phyloP scores from a whole-genome alignment of 2,329 filamentous ascomycete species.

The Phialemonium atrogriseum region DNA sequence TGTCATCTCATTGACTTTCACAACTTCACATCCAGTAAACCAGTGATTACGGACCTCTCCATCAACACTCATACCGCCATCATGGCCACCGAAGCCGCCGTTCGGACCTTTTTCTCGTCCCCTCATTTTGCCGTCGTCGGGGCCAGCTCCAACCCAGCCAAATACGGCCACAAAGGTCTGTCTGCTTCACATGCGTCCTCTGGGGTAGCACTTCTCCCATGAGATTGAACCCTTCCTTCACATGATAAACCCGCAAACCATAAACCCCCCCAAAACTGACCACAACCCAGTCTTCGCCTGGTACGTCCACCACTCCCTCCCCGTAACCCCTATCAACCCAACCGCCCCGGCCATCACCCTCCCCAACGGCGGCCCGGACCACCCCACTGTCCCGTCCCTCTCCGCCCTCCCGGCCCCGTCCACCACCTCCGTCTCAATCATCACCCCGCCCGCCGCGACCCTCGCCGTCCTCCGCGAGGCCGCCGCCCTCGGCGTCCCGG shows the following conservation, averaged over 20 bases:
- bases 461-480: constrained; percentile 69
- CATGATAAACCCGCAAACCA: too few species aligned
- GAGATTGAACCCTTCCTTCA: too few species aligned
- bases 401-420: constrained; percentile 55
- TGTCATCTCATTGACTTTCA: background rate
- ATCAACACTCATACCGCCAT: constrained; percentile 13
- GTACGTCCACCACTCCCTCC: constrained; percentile 71
- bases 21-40: background rate
- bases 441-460: constrained; percentile 78
- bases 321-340: constrained; percentile 80
- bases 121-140: constrained; percentile 81
- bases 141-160: constrained; percentile 73
- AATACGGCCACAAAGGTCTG: constrained; percentile 82
- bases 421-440: constrained; percentile 72
- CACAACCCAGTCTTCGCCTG: constrained; percentile 66
- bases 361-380: constrained; percentile 37
- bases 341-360: constrained; percentile 56
- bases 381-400: constrained; percentile 59
- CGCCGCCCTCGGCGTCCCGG: constrained; percentile 59
- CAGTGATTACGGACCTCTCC: too few species aligned
- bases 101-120: constrained; percentile 72
- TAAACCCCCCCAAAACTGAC: constrained; percentile 5
- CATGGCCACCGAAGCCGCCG: constrained; percentile 61
- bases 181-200: constrained; percentile 4
- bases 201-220: background rate